Base-by-base conservation (phyloP, 306 rosid species). In the Cicer bijugum region DNA sequence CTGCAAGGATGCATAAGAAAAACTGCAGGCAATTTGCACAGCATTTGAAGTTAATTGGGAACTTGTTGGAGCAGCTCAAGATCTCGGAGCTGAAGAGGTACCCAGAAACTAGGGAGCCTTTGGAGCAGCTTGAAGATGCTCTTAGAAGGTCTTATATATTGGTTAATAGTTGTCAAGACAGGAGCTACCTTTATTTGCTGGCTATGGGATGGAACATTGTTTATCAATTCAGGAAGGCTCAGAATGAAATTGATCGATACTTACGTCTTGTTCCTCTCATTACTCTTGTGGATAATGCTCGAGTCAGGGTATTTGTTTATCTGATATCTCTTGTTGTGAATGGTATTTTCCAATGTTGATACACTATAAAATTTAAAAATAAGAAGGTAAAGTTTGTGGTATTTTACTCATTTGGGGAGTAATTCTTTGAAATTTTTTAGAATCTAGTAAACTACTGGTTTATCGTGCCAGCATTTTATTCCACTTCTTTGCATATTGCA, bases 181-280 rank as follows among this genome's bases (percentile, higher is more conserved):
- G 94, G 43, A 91, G 99, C 76, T 95, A 88, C 79, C 91, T 95
- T 43, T 95, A 95, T 78, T 51, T 95, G 82, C 81, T 95, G 35
- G 99, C 99, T 39, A 95, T 95, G 97, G 99, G 99, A 1, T 95
- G 99, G 97, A 95, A 90, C 85, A 88, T 95, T 59, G 97, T 95
- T 60, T 95, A 95, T 68, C 99, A 95, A 65, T 95, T 95, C 86
- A 80, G 99, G 65, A 88, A 88, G 88, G 99, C 97, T 11, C 99
- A 95, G 88, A 90, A 88, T 68, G 99, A 95, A 77, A 95, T 95
- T 51, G 99, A 95, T 56, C 78, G 97, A 82, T 95, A 91, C 77
- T 75, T 95, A 40, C 84, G 85, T 12, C 97, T 95, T 12, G 97
- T 95, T 44, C 99, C 97, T 59, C 89, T 95, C 62, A 95, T 95